phyloP scores from a whole-genome alignment of 176 grass and related monocot species.

The Oryza longistaminata region DNA sequence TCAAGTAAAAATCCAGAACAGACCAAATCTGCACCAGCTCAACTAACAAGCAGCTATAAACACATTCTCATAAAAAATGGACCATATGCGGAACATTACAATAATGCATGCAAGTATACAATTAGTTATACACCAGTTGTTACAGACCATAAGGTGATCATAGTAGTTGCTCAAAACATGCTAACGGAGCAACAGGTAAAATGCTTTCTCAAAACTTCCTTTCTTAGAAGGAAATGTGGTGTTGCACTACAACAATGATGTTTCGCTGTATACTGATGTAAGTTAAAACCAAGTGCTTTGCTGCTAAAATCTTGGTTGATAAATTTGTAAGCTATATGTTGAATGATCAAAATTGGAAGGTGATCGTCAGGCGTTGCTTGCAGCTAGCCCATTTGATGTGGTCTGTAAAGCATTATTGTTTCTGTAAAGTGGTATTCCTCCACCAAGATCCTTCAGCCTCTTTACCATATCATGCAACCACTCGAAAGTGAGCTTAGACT shows the following conservation, averaged over 20 bases:
- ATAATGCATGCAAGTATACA: neutral
- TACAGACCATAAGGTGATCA: constrained; percentile 33
- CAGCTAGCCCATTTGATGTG: constrained; percentile 8
- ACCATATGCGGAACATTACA: neutral
- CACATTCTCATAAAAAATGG: neutral
- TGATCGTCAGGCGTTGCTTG: constrained; percentile 38
- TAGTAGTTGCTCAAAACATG: constrained; percentile 20
- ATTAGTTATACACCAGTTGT: neutral
- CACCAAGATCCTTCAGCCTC: constrained; percentile 73
- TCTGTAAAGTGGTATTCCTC: constrained; percentile 56
- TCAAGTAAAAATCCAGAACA: neutral
- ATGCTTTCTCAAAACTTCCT: neutral
- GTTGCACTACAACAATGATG: neutral
- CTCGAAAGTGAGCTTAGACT: constrained; percentile 78
- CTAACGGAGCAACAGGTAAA: neutral
- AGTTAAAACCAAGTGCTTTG: neutral
- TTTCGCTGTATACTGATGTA: constrained; percentile 29
- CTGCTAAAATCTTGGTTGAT: neutral
- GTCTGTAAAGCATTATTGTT: constrained; percentile 6
- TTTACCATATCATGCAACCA: constrained; percentile 85
- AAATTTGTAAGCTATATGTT: neutral
- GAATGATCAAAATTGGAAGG: neutral
- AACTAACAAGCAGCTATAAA: neutral
- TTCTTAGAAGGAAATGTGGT: neutral
- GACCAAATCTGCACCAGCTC: neutral